Conservation (phyloP, 257 asterid species). For the Leptodermis oblonga region DNA sequence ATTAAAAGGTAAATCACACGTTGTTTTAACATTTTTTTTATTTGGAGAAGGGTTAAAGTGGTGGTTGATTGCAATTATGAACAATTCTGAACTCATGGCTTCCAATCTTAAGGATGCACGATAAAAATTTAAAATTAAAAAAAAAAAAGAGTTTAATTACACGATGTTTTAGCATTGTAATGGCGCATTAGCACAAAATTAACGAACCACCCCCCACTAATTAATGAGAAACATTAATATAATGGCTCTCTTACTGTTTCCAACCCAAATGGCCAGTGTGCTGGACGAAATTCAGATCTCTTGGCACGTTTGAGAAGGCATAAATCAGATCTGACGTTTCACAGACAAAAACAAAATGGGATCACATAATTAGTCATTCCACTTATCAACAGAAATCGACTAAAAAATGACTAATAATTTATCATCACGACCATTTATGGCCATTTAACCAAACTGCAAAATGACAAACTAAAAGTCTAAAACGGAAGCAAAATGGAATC, state of each 20-base stretch:
- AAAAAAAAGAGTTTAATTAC: no score
- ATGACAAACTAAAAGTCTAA: neutral
- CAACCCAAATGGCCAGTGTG: constrained; percentile 91
- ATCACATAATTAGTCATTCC: neutral
- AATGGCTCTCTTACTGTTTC: constrained; percentile 68
- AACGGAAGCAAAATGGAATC: neutral
- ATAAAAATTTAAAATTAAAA: no score
- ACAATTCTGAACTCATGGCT: no score
- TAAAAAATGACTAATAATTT: neutral
- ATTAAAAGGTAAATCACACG: no score
- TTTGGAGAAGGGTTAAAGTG: no score
- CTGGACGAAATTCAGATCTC: constrained; percentile 75
- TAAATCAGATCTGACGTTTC: constrained; percentile 65
- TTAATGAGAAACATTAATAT: no score
- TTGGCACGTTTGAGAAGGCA: constrained; percentile 72
- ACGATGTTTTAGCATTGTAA: no score
- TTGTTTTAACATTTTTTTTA: no score
- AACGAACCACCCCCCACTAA: no score
- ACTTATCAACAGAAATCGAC: neutral
- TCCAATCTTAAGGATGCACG: neutral
- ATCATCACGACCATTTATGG: no score
- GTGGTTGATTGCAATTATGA: no score
- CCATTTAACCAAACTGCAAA: neutral
- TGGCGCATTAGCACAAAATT: no score
- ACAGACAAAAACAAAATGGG: neutral